These are phyloP conservation scores for Phytophthora syringae DNA, from an alignment of 352 stramenopile species.

Conservation along the genomic window DNA sequence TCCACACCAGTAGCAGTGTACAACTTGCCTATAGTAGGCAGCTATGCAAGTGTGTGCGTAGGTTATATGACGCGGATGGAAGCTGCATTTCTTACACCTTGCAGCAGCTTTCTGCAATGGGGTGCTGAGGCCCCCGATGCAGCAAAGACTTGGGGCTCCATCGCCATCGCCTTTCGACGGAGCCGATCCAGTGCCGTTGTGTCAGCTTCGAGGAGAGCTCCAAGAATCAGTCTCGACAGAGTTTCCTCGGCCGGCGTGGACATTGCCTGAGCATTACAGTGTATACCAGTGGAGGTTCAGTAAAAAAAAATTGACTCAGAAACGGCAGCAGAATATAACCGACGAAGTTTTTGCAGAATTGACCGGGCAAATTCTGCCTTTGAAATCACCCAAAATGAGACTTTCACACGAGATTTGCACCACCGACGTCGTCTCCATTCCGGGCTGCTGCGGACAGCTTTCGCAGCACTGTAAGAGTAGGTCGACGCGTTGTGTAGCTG, in stretches of 20 bases:
- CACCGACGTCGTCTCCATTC: background rate
- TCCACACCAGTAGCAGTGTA: no score
- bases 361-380: no score
- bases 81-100: background rate
- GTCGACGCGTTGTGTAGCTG: conserved; percentile 8
- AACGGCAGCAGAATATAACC: no score
- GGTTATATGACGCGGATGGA: background rate
- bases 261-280: no score
- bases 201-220: background rate
- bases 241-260: conserved; percentile 3
- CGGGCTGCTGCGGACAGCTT: background rate
- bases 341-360: no score
- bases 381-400: background rate
- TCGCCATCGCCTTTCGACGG: background rate
- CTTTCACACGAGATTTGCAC: background rate
- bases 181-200: background rate
- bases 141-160: background rate
- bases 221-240: conserved; percentile 8
- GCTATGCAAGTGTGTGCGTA: no score
- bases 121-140: background rate
- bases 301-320: no score
- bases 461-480: background rate
- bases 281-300: no score
- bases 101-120: background rate
- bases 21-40: no score